phyloP scores from a whole-genome alignment of 225 moss, liverwort and hornwort species.

The Climacium dendroides region DNA sequence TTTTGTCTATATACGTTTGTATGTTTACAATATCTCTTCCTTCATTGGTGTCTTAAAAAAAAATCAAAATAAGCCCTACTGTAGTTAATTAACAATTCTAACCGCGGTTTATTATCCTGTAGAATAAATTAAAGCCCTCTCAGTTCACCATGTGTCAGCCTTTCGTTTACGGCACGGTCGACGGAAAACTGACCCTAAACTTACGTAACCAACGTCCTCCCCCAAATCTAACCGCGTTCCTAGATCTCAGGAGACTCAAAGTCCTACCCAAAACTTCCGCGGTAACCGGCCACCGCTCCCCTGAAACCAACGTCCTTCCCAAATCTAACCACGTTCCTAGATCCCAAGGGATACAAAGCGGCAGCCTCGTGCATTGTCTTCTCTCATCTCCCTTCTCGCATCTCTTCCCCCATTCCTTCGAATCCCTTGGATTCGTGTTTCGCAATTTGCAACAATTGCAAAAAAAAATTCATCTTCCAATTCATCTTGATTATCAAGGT shows the following conservation, averaged over 20 bases:
- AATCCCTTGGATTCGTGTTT: neutral
- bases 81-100: too few relatives aligned
- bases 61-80: too few relatives aligned
- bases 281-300: neutral
- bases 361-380: neutral
- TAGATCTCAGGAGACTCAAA: neutral
- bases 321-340: neutral
- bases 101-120: neutral
- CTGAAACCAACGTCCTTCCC: neutral
- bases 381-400: neutral
- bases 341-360: conserved; percentile 11
- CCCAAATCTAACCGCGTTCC: neutral
- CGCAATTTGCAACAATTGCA: neutral
- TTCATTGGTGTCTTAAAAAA: fast-evolving
- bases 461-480: neutral
- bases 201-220: neutral
- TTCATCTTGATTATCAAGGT: neutral
- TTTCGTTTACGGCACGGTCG: neutral
- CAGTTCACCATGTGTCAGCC: neutral
- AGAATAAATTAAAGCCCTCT: neutral
- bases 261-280: neutral
- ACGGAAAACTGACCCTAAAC: neutral
- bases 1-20: too few relatives aligned
- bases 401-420: neutral
- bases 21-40: neutral